Percentiles rank a stretch among this genome's conserved stretches.
phyloP scores from a whole-genome alignment of 805 yeast genomes.

The Saccharomycopsis sp. region DNA sequence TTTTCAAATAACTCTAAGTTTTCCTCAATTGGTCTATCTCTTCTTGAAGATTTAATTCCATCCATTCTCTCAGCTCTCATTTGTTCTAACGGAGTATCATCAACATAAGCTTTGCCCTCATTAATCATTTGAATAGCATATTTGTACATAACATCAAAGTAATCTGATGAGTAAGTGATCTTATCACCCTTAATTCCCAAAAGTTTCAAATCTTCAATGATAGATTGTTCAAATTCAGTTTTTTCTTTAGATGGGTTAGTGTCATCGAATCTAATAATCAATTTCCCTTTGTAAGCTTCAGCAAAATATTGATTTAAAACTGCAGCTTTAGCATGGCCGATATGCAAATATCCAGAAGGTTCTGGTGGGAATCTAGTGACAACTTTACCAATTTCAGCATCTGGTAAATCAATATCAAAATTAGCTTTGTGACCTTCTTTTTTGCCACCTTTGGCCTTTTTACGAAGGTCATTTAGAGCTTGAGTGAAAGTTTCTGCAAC shows the following conservation, averaged over 20 bases:
- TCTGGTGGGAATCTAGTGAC: conserved; percentile 99
- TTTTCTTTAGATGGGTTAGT: conserved; percentile 98
- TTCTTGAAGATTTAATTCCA: conserved; percentile 86
- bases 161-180: conserved; percentile 86
- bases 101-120: conserved; percentile 96
- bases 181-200: conserved; percentile 91
- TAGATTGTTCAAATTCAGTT: conserved; percentile 88
- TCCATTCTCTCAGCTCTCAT: conserved; percentile 99
- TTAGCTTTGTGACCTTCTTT: conserved; percentile 91
- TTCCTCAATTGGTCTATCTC: conserved; percentile 91
- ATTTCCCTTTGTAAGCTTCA: conserved; percentile 88
- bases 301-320: conserved; percentile 95
- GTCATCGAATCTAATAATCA: conserved; percentile 95
- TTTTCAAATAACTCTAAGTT: conserved; percentile 77
- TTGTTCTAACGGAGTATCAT: conserved; percentile 86
- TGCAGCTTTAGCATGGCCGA: conserved; percentile 99
- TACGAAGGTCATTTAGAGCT: conserved; percentile 67
- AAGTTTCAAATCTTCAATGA: conserved; percentile 82
- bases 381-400: conserved; percentile 89
- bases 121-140: conserved; percentile 80
- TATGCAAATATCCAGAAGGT: conserved; percentile 98
- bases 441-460: conserved; percentile 51
- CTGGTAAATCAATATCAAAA: conserved; percentile 87
- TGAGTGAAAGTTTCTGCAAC: conserved; percentile 61
- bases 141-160: conserved; percentile 87